Evolutionary conservation across 192 early-diverging fungal species (phyloP).

Genomic region (Coemansia sp.): DNA sequence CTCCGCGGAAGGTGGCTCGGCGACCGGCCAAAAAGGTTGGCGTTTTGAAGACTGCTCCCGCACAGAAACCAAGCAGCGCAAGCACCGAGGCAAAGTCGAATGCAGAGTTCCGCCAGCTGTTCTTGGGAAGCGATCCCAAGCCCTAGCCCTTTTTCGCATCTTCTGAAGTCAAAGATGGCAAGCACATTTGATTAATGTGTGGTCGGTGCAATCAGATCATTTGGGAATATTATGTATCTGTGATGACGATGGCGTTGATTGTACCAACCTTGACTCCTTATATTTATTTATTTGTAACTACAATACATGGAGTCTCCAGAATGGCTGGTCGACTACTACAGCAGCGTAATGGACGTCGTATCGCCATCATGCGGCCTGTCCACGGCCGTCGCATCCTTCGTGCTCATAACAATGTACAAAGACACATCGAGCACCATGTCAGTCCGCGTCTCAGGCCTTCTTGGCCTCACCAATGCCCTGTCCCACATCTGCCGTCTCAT

Average conservation of each 20-base stretch:
- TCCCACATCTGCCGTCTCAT: slow-evolving; percentile 42
- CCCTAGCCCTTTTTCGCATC: background rate
- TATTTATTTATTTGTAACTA: too few species aligned
- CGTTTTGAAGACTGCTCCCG: background rate
- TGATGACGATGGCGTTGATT: background rate
- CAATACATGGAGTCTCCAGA: background rate
- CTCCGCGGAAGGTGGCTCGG: slow-evolving; percentile 21
- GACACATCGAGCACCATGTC: slow-evolving; percentile 37
- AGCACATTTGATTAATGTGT: background rate
- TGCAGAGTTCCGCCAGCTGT: slow-evolving; percentile 39
- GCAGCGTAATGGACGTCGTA: slow-evolving; percentile 42
- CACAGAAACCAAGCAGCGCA: background rate
- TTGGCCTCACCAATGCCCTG: slow-evolving; percentile 40
- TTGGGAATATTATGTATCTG: background rate
- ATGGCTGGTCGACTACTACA: slow-evolving; percentile 47
- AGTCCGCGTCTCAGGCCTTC: slow-evolving; percentile 44
- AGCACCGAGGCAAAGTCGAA: slow-evolving; percentile 17
- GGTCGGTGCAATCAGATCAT: background rate
- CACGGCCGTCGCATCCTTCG: slow-evolving; percentile 32
- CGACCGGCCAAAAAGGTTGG: slow-evolving; percentile 31
- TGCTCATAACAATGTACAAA: slow-evolving; percentile 43
- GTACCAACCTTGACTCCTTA: too few species aligned
- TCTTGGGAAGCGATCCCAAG: background rate
- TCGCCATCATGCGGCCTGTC: slow-evolving; percentile 45
- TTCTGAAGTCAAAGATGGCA: background rate